Conservation (phyloP, 2,329 filamentous ascomycete species). For the Pseudomassariella vexata region DNA sequence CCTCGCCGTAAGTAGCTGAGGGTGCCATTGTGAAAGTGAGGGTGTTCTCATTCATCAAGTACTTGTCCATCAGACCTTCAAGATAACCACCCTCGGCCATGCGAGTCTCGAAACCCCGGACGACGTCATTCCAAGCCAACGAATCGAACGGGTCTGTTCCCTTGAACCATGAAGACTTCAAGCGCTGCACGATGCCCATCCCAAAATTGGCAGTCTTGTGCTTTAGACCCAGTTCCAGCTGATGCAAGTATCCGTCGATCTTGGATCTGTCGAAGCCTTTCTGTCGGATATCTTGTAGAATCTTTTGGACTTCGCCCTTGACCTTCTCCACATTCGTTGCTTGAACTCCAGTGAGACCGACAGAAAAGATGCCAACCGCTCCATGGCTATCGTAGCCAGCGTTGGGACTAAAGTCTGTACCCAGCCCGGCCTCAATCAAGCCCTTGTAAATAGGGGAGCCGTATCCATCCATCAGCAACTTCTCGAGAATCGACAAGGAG, state of each 20-base stretch:
- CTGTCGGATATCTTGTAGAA: slow-evolving; percentile 62
- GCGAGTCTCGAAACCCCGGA: slow-evolving; percentile 72
- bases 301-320: slow-evolving; percentile 66
- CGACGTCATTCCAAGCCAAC: slow-evolving; percentile 85
- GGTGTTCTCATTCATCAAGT: slow-evolving; percentile 79
- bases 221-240: slow-evolving; percentile 86
- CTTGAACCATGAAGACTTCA: slow-evolving; percentile 93
- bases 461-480: slow-evolving; percentile 86
- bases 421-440: slow-evolving; percentile 82
- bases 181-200: slow-evolving; percentile 79
- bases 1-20: slow-evolving; percentile 66
- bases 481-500: slow-evolving; percentile 74
- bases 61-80: slow-evolving; percentile 81
- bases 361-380: slow-evolving; percentile 76
- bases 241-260: slow-evolving; percentile 89
- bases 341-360: slow-evolving; percentile 86
- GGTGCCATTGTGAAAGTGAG: slow-evolving; percentile 94
- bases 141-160: slow-evolving; percentile 89
- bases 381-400: slow-evolving; percentile 82
- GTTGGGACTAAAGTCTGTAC: slow-evolving; percentile 91
- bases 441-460: slow-evolving; percentile 88
- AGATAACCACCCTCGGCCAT: slow-evolving; percentile 75
- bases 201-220: slow-evolving; percentile 97
- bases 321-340: slow-evolving; percentile 73
- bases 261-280: slow-evolving; percentile 86